A percentile compares a stretch with the other conserved stretches of the same genome.
Evolutionary conservation across 176 grass and related monocot genomes (phyloP).

Genomic region (Hordeum marinum): DNA sequence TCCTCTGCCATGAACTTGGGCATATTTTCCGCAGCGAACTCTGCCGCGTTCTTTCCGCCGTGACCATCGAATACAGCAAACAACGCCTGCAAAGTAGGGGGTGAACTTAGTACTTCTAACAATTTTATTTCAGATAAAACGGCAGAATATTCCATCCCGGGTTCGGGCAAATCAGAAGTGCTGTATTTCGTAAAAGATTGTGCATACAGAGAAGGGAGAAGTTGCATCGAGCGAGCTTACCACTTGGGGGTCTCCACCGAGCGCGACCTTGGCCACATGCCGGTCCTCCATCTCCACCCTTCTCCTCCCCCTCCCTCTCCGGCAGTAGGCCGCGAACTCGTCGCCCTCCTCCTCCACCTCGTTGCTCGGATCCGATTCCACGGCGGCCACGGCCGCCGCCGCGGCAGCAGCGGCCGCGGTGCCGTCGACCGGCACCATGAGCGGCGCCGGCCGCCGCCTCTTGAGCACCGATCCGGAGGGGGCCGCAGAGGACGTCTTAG

Average conservation of each 20-base stretch:
- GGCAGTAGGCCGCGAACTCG: constrained; percentile 76
- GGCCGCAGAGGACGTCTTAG: not conserved
- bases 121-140: not conserved
- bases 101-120: not conserved
- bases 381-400: constrained; percentile 30
- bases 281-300: constrained; percentile 91
- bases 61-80: constrained; percentile 98
- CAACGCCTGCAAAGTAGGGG: constrained; percentile 50
- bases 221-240: constrained; percentile 26
- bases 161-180: not conserved
- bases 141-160: not conserved
- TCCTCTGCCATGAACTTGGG: constrained; percentile 57
- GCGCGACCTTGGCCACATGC: constrained; percentile 58
- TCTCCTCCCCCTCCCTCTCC: constrained; percentile 77
- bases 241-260: constrained; percentile 66
- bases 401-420: constrained; percentile 4
- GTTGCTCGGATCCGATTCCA: constrained; percentile 48
- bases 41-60: constrained; percentile 74
- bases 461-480: constrained; percentile 46
- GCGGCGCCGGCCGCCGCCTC: constrained; percentile 73
- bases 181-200: not conserved
- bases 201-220: not conserved
- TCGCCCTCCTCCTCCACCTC: constrained; percentile 70
- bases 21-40: constrained; percentile 84
- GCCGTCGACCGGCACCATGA: constrained; percentile 48